Evolutionary conservation across 495 filamentous ascomycete genomes (phyloP), one percentile per base, ranked within the genome.

Genomic region (Aspergillus kassunensis): DNA sequence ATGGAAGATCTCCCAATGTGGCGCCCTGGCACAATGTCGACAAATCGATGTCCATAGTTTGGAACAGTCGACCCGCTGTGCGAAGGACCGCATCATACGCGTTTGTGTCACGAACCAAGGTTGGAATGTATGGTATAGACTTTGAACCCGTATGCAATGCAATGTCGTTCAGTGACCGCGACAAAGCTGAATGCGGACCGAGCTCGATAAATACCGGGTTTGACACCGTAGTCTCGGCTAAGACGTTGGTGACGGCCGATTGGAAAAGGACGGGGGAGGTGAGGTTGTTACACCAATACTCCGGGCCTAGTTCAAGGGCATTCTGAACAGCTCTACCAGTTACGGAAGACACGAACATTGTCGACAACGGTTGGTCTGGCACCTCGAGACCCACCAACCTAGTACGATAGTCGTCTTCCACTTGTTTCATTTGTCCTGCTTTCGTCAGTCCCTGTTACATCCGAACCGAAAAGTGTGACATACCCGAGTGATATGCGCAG

Each of bases 351-450:
- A 44, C 24, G n/a, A 44, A 44, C 5, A 4, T 3, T 5, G 24
- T 10, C 8, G 41, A 44, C 2, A 44, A 15, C 0, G 3, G 12
- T 11, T 18, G 20, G 12, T 44, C 15, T 3, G 4, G 12, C 10
- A 8, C 12, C 4, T 15, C 6, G 11, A 25, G 13, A 30, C 2
- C 1, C 41, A 18, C 41, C 2, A 44, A 25, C 3, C 41, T 47
- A 10, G 48, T 52, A 10, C 55, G 55, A 19, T 58, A 61, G 4
- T 81, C 81, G 31, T 71, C 68, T 35, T 79, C 73, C 20, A 84
- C 78, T 6, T 6, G 3, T 12, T 30, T 18, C 41, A 44, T 44
- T 15, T 44, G 13, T 1, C 5, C 41, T 44, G n/a, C 6, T 27
- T 30, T 15, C 13, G 21, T 30, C 6, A n/a, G n/a, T n/a, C n/a